phyloP scores from a whole-genome alignment of 2,329 filamentous ascomycete genomes.

The Cladosporium velox region DNA sequence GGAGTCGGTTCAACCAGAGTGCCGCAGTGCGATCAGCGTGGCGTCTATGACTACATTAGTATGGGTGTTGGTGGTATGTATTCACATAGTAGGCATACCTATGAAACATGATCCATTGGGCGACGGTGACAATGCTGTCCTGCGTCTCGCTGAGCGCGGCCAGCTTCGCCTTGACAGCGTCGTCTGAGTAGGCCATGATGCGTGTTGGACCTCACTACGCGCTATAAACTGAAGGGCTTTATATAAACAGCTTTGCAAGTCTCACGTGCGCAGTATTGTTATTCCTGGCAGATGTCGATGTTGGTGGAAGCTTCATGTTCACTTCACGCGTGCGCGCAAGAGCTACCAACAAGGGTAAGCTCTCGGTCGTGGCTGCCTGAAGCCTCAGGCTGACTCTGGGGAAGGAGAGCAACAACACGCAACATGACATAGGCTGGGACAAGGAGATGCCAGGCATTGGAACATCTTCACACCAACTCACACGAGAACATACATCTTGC shows the following conservation, averaged over 20 bases:
- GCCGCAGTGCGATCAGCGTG: slow-evolving; percentile 90
- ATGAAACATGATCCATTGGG: slow-evolving; percentile 99
- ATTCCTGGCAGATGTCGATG: neutral
- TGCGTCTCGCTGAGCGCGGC: slow-evolving; percentile 96
- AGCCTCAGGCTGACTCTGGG: slow-evolving; percentile 1
- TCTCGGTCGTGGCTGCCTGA: neutral
- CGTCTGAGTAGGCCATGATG: slow-evolving; percentile 89
- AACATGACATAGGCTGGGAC: slow-evolving; percentile 2
- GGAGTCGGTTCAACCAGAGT: slow-evolving; percentile 86
- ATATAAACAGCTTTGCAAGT: neutral
- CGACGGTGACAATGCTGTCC: slow-evolving; percentile 92
- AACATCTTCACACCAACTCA: neutral
- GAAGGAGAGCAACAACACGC: slow-evolving; percentile 2
- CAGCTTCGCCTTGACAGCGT: slow-evolving; percentile 91
- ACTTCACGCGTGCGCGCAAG: neutral
- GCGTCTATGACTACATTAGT: slow-evolving; percentile 57
- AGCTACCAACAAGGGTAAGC: neutral
- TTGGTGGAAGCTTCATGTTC: slow-evolving; percentile 1
- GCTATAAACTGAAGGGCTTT: neutral
- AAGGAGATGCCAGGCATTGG: slow-evolving; percentile 9
- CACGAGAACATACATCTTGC: too few species aligned
- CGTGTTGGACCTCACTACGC: neutral
- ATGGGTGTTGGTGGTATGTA: neutral
- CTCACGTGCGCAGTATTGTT: neutral
- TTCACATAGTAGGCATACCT: slow-evolving; percentile 59